Evolutionary conservation across 257 asterid genomes (phyloP), one percentile per base, ranked within the genome.

Genomic region (Rubia yunnanensis): DNA sequence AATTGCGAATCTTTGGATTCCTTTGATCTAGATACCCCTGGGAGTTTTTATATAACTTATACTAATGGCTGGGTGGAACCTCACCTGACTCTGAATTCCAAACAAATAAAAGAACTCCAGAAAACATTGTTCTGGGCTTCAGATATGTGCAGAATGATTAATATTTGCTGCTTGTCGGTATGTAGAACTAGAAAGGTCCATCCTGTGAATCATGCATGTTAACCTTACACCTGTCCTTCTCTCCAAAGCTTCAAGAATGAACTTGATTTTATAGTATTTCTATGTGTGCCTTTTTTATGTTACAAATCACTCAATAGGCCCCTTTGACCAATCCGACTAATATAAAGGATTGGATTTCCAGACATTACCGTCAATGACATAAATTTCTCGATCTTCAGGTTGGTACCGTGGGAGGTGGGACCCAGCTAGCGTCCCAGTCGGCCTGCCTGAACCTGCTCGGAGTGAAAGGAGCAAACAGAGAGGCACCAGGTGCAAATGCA

Each of bases 381-480:
- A n/a, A 49, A 26, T 26, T 13, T 49, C 32, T 32, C 5, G 57
- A 67, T 57, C 20, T 50, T 50, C 75, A 81, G 86, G 86, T 81
- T 62, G 86, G 86, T 5, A 81, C 86, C 4, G 86, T 81, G 4
- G 86, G 86, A 62, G 86, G 86, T 39, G 86, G 86, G 22, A 81
- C 86, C 70, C 86, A 81, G 63, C 81, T 81, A 26, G 80, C 82
- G 50, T 78, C 86, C 26, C 84, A 81, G 44, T 76, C 86, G 17
- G 86, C 86, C 28, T 81, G 84, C 80, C 50, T 81, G 71, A 81
- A 73, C 75, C 64, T 81, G 71, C 76, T 81, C 17, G 86, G 86
- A 48, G 86, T 81, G 60, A 81, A 78, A 63, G 86, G 86, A 35
- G 83, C 86, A 48, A 78, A 67, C 64, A 73, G 71, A 36, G 86